phyloP scores from a whole-genome alignment of 768 basidiomycete genomes.

The Tylopilus felleus region DNA sequence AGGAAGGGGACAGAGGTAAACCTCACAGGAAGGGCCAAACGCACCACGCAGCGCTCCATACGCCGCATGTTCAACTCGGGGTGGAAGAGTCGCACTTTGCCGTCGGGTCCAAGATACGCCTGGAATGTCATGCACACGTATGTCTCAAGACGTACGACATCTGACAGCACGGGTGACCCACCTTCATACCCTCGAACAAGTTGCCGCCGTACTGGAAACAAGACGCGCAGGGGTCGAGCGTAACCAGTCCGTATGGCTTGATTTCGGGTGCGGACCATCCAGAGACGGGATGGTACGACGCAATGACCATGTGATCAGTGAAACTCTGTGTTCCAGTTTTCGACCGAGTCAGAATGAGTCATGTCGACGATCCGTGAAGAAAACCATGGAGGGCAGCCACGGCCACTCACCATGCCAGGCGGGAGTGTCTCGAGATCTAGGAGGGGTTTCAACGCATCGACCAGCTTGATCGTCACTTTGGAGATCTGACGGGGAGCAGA shows the following conservation, averaged over 20 bases:
- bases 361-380: not conserved
- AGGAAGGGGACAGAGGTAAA: not conserved
- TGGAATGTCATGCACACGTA: constrained; percentile 19
- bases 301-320: constrained; percentile 74
- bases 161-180: constrained; percentile 14
- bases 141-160: not conserved
- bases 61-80: constrained; percentile 85
- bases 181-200: constrained; percentile 70
- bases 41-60: constrained; percentile 61
- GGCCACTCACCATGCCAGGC: constrained; percentile 51
- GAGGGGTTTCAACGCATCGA: constrained; percentile 48
- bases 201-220: constrained; percentile 61
- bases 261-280: constrained; percentile 77
- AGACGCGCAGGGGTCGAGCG: constrained; percentile 53
- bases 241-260: constrained; percentile 61
- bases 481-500: constrained; percentile 15
- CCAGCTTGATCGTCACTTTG: constrained; percentile 46
- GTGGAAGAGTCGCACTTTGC: constrained; percentile 73
- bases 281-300: constrained; percentile 54
- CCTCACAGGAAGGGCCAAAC: constrained; percentile 72
- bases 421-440: constrained; percentile 44
- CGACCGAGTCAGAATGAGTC: not conserved
- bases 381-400: not conserved
- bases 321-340: not conserved
- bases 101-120: constrained; percentile 72